Conservation (phyloP, 2,329 filamentous ascomycete genomes). For the Botrytis aclada region DNA sequence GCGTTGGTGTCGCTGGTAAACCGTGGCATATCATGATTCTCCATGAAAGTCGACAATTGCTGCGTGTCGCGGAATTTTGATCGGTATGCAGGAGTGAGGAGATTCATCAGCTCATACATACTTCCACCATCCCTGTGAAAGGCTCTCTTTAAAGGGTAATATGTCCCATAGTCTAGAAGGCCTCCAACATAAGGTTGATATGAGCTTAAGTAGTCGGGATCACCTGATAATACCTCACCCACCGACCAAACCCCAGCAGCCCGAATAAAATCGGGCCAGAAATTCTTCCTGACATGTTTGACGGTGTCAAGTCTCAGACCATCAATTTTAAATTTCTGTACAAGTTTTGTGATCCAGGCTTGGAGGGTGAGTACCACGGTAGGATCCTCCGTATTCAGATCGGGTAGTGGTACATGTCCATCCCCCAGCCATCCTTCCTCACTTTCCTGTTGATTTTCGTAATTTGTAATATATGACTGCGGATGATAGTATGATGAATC, state of each 20-base stretch:
- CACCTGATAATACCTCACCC: slow-evolving; percentile 56
- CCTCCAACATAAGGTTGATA: slow-evolving; percentile 53
- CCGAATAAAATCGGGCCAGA: slow-evolving; percentile 52
- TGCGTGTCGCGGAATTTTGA: slow-evolving; percentile 44
- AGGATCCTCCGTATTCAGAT: slow-evolving; percentile 29
- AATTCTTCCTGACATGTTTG: slow-evolving; percentile 47
- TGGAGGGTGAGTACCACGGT: slow-evolving; percentile 40
- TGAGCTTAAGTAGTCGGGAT: slow-evolving; percentile 36
- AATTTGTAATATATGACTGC: slow-evolving; percentile 28
- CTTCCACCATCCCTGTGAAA: slow-evolving; percentile 18
- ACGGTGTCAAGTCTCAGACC: slow-evolving; percentile 49
- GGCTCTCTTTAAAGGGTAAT: slow-evolving; percentile 27
- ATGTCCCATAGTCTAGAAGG: slow-evolving; percentile 56
- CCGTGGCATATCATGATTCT: slow-evolving; percentile 45
- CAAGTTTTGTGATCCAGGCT: slow-evolving; percentile 39
- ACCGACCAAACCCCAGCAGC: slow-evolving; percentile 56
- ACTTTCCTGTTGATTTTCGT: slow-evolving; percentile 14
- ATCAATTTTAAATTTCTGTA: slow-evolving; percentile 46
- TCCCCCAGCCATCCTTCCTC: slow-evolving; percentile 18
- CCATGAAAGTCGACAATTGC: slow-evolving; percentile 40
- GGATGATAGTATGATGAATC: slow-evolving; percentile 39
- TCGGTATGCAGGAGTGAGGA: slow-evolving; percentile 38
- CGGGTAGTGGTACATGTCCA: slow-evolving; percentile 6
- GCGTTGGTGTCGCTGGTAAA: slow-evolving; percentile 37
- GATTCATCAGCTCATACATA: slow-evolving; percentile 37